Evolutionary conservation across 2,329 filamentous ascomycete genomes (phyloP).

Genomic region (Trichocomaceae sp.): DNA sequence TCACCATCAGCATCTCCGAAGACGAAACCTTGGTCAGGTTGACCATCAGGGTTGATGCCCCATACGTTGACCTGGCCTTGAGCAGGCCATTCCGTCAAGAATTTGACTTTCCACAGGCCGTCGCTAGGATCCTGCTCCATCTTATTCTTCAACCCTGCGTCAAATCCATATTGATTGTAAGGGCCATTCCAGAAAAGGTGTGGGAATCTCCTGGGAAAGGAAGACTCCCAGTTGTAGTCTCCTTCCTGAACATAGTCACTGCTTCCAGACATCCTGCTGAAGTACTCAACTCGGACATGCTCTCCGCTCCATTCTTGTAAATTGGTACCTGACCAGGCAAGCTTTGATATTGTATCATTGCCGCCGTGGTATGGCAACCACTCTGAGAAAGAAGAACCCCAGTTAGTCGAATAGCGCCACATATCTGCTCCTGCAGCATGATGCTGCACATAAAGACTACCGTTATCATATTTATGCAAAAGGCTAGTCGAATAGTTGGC

Average conservation of each 20-base stretch:
- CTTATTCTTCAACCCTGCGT: constrained; percentile 50
- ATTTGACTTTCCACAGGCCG: constrained; percentile 52
- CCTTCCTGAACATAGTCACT: constrained; percentile 56
- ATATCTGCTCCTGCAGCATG: constrained; percentile 55
- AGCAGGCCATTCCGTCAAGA: constrained; percentile 59
- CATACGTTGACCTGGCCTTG: constrained; percentile 59
- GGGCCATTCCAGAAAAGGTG: constrained; percentile 58
- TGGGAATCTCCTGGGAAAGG: constrained; percentile 49
- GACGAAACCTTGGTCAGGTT: constrained; percentile 54
- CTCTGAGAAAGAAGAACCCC: constrained; percentile 52
- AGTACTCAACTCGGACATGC: constrained; percentile 59
- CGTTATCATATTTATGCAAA: constrained; percentile 40
- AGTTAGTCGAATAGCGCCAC: constrained; percentile 58
- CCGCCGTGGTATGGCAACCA: constrained; percentile 53
- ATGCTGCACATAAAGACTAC: constrained; percentile 48
- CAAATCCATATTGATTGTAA: constrained; percentile 60
- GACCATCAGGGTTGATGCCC: constrained; percentile 59
- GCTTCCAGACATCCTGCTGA: constrained; percentile 52
- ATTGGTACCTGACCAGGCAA: constrained; percentile 53
- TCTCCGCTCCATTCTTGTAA: constrained; percentile 55
- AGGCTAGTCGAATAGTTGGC: constrained; percentile 55
- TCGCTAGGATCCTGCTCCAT: constrained; percentile 46
- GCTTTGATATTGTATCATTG: constrained; percentile 43
- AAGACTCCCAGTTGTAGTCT: constrained; percentile 42
- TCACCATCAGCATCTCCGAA: constrained; percentile 58